phyloP scores from a whole-genome alignment of 2,329 filamentous ascomycete genomes.

The Botrytis hyacinthi region DNA sequence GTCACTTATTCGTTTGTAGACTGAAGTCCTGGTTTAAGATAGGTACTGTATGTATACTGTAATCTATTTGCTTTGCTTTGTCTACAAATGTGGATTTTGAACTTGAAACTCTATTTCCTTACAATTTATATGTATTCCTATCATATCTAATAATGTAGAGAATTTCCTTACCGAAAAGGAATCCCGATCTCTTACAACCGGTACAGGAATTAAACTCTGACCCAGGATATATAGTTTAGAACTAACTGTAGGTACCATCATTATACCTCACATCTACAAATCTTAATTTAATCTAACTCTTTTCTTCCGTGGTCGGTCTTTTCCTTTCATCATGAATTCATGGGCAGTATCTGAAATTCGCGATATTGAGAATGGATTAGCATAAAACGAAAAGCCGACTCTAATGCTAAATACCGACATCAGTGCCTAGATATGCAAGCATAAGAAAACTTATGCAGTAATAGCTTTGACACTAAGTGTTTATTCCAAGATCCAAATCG shows the following conservation, averaged over 20 bases:
- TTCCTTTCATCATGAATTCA: not conserved
- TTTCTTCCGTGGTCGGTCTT: not conserved
- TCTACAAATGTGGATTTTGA: not conserved
- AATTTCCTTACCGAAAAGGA: not conserved
- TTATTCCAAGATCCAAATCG: not conserved
- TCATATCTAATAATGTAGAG: not conserved
- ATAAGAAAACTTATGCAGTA: not conserved
- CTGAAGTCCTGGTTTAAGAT: too few species aligned
- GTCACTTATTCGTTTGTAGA: not conserved
- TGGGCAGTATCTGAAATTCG: not conserved
- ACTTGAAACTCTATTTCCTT: not conserved
- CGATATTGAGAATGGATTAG: not conserved
- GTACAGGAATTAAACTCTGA: not conserved
- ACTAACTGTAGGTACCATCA: not conserved
- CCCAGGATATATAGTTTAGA: not conserved
- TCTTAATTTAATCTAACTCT: not conserved
- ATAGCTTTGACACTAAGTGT: not conserved
- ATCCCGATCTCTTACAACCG: not conserved
- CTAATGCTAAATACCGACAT: not conserved
- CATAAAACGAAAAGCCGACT: not conserved
- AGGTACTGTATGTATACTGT: too few species aligned
- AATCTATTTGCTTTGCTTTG: not conserved
- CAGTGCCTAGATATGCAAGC: not conserved
- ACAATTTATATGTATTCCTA: not conserved
- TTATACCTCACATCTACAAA: not conserved